A percentile compares a stretch with the other conserved stretches of the same genome.
Evolutionary conservation across 2,329 filamentous ascomycete genomes (phyloP).

Genomic region (Aspergillus versicolor): DNA sequence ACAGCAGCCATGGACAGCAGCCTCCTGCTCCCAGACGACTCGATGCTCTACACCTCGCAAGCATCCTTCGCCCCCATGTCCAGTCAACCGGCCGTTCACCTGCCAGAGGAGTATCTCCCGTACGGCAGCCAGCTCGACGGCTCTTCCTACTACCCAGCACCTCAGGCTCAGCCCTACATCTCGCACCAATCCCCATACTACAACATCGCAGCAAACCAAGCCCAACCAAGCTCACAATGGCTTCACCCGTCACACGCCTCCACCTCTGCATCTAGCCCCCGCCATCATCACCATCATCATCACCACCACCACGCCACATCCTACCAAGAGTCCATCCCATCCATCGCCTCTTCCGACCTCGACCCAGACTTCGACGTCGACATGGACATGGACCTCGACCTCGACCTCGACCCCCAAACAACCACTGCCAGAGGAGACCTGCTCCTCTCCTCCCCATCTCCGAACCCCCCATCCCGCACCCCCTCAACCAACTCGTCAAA

Average conservation of each 20-base stretch:
- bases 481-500: background rate
- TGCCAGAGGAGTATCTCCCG: background rate
- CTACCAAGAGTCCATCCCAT: constrained; percentile 4
- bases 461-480: constrained; percentile 6
- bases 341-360: background rate
- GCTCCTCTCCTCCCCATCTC: background rate
- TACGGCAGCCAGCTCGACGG: background rate
- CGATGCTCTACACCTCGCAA: constrained; percentile 5
- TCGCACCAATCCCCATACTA: background rate
- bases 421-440: background rate
- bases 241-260: constrained; percentile 3
- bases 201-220: background rate
- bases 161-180: background rate
- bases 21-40: background rate
- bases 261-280: background rate
- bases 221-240: background rate
- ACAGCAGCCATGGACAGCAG: background rate
- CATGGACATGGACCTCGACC: background rate
- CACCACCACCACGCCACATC: background rate
- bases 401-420: constrained; percentile 5
- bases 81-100: background rate
- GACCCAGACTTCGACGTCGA: background rate
- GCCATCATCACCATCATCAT: background rate
- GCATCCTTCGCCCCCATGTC: background rate
- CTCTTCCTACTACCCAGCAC: background rate